Base-by-base conservation (phyloP, 768 basidiomycete genomes). In the Lentinus tigrinus region DNA sequence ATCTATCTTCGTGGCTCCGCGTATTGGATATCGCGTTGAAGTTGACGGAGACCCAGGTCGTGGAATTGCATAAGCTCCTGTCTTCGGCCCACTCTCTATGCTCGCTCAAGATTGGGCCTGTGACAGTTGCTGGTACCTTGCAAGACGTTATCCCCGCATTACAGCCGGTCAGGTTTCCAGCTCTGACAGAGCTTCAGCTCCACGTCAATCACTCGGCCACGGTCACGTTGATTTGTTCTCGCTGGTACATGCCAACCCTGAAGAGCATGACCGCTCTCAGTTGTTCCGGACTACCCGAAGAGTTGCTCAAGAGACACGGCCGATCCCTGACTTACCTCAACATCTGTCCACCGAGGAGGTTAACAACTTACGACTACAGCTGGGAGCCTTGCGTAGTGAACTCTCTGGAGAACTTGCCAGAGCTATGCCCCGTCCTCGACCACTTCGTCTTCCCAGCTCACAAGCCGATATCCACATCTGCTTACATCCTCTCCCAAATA, bases 401-500 rank as follows among this genome's bases (percentile, higher is more conserved):
- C 3, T n/a, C 26, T 17, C 24, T 40, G 6, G 16, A 39, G 16
- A 11, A 11, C 19, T 9, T 56, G 24, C 8, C 36, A 4, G 24
- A 27, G 3, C 21, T 40, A 4, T 49, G 47, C 38, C 55, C 55
- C 11, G 27, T 47, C 21, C 47, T 56, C 28, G 55, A 49, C 16
- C 55, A 56, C 40, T 38, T 56, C 27, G 47, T 56, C 34, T 19
- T 49, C 37, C 38, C 51, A 13, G 51, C 51, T 27, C 38, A 13
- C 17, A 38, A 7, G 10, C 13, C 19, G 8, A 28, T 17, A 14
- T 6, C 49, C 4, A 19, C 11, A 6, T 7, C 37, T 23, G 23
- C 21, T 16, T 3, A 11, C 47, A 21, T 31, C 31, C 16, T 28
- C 13, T 4, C n/a, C 28, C 11, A 13, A 8, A 7, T 34, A 44